phyloP scores from a whole-genome alignment of 1,284 basidiomycete genomes.

The Sparassis latifolia region DNA sequence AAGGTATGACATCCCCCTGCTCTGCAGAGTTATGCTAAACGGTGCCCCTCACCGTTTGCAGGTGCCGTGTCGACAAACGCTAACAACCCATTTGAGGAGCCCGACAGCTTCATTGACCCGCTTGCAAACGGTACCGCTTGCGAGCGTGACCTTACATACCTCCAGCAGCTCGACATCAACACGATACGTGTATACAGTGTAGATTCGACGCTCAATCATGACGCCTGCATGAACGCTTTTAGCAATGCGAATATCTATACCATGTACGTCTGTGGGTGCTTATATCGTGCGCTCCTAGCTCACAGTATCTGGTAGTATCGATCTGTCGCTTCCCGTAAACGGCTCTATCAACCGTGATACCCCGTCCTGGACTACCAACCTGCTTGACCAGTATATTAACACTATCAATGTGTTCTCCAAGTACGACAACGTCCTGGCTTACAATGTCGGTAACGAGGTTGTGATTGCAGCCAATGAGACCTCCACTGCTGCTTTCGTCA shows the following conservation, averaged over 20 bases:
- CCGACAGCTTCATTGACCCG: slow-evolving; percentile 70
- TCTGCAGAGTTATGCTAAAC: not conserved
- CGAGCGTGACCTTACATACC: slow-evolving; percentile 71
- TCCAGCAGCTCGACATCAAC: slow-evolving; percentile 67
- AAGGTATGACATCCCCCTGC: slow-evolving; percentile 42
- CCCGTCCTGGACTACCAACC: slow-evolving; percentile 79
- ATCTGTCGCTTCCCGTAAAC: slow-evolving; percentile 79
- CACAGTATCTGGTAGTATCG: slow-evolving; percentile 48
- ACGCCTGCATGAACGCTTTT: slow-evolving; percentile 77
- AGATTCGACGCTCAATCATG: slow-evolving; percentile 77
- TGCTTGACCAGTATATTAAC: slow-evolving; percentile 73
- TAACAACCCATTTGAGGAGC: slow-evolving; percentile 76
- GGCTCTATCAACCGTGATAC: slow-evolving; percentile 76
- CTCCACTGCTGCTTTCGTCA: slow-evolving; percentile 73
- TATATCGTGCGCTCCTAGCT: not conserved
- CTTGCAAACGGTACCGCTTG: slow-evolving; percentile 67
- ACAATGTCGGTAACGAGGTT: slow-evolving; percentile 90
- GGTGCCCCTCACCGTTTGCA: slow-evolving; percentile 6
- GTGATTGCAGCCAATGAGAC: slow-evolving; percentile 56
- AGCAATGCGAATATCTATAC: slow-evolving; percentile 82
- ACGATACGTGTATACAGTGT: slow-evolving; percentile 83
- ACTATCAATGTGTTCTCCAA: slow-evolving; percentile 78
- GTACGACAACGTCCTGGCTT: slow-evolving; percentile 80
- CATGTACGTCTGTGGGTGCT: slow-evolving; percentile 46
- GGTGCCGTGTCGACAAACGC: slow-evolving; percentile 28